Evolutionary conservation across 257 asterid species (phyloP).

Genomic region (Gentiana dahurica): DNA sequence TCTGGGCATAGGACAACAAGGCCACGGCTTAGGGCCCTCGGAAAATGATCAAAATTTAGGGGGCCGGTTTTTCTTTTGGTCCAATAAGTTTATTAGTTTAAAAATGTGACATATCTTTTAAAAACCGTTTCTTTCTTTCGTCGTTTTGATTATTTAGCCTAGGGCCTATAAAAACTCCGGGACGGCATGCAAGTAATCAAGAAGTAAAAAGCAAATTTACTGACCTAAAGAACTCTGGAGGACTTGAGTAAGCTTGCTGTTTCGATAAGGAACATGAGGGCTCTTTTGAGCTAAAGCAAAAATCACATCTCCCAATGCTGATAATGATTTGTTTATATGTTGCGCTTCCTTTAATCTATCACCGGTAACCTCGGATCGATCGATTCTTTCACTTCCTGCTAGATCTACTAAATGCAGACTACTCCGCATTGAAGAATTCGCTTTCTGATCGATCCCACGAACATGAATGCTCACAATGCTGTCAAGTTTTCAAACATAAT

Average conservation of each 20-base stretch:
- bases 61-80: too few relatives aligned
- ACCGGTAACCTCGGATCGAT: conserved; percentile 95
- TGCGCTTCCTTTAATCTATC: conserved; percentile 95
- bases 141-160: too few relatives aligned
- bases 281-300: conserved; percentile 81
- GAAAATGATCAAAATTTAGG: too few relatives aligned
- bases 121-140: too few relatives aligned
- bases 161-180: too few relatives aligned
- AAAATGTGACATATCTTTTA: too few relatives aligned
- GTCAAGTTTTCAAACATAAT: conserved; percentile 3
- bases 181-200: not conserved
- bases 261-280: conserved; percentile 85
- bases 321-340: conserved; percentile 78
- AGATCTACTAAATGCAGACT: conserved; percentile 98
- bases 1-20: too few relatives aligned
- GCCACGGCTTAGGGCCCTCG: too few relatives aligned
- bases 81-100: not conserved
- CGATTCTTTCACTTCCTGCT: conserved; percentile 97
- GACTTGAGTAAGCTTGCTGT: conserved; percentile 98
- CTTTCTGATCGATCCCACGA: conserved; percentile 56
- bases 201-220: not conserved
- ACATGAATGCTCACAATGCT: conserved; percentile 77
- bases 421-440: conserved; percentile 52
- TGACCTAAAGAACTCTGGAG: conserved; percentile 89
- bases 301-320: conserved; percentile 98